Percentiles rank a stretch among this genome's conserved stretches.
Evolutionary conservation across 2,329 filamentous ascomycete genomes (phyloP).

Genomic region (Coniella vitis): DNA sequence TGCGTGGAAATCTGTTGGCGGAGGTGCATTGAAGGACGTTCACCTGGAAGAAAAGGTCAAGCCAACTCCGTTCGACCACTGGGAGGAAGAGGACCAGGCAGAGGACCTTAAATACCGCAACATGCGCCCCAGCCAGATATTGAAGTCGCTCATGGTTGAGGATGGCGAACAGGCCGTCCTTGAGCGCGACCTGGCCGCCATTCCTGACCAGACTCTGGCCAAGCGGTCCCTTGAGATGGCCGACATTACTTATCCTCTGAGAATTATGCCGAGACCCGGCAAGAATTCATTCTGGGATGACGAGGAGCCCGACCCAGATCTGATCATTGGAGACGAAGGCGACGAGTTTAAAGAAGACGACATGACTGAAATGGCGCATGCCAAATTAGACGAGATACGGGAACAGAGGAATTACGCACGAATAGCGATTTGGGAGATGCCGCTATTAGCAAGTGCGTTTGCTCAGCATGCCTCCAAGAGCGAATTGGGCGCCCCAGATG

Average conservation of each 20-base stretch:
- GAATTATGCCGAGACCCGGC: slow-evolving; percentile 19
- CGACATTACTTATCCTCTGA: slow-evolving; percentile 18
- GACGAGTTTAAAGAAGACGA: slow-evolving; percentile 73
- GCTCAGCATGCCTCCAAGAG: background rate
- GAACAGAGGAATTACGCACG: slow-evolving; percentile 85
- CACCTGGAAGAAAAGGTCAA: slow-evolving; percentile 9
- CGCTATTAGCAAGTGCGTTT: slow-evolving; percentile 72
- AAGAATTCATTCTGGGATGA: slow-evolving; percentile 41
- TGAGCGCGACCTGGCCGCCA: slow-evolving; percentile 2
- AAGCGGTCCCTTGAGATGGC: slow-evolving; percentile 11
- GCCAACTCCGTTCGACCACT: slow-evolving; percentile 14
- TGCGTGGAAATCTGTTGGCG: slow-evolving; percentile 24
- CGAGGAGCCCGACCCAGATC: slow-evolving; percentile 41
- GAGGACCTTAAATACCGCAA: slow-evolving; percentile 9
- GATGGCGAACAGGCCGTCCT: slow-evolving; percentile 7
- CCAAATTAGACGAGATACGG: slow-evolving; percentile 78
- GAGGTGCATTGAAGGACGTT: slow-evolving; percentile 13
- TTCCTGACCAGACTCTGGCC: slow-evolving; percentile 18
- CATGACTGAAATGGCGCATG: slow-evolving; percentile 75
- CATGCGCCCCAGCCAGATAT: slow-evolving; percentile 11
- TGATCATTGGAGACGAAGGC: slow-evolving; percentile 39
- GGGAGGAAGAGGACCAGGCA: slow-evolving; percentile 18
- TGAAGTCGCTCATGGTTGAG: slow-evolving; percentile 2
- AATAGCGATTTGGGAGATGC: slow-evolving; percentile 92
- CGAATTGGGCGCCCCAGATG: background rate